Evolutionary conservation across 2,329 filamentous ascomycete species (phyloP).

Genomic region (Alternaria arbusti): DNA sequence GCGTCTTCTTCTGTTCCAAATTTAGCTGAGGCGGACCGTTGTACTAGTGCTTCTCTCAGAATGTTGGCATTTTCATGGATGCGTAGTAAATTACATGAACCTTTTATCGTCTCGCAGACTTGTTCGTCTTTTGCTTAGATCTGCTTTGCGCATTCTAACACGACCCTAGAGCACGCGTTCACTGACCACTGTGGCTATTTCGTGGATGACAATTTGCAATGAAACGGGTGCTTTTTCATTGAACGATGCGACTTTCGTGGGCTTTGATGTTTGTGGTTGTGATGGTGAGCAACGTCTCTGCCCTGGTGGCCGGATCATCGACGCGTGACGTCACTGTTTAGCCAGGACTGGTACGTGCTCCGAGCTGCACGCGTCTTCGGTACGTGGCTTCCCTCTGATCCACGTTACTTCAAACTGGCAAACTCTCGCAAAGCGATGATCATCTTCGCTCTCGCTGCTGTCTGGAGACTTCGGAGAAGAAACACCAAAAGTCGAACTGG

Average conservation of each 20-base stretch:
- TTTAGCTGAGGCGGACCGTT: neutral
- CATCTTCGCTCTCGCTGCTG: neutral
- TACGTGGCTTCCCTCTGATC: neutral
- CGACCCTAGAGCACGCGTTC: no score
- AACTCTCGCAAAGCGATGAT: neutral
- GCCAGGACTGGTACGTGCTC: neutral
- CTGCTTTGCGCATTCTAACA: neutral
- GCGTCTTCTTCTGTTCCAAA: neutral
- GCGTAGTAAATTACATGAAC: neutral
- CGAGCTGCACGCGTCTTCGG: neutral
- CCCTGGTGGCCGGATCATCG: neutral
- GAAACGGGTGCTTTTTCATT: neutral
- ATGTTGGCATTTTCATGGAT: neutral
- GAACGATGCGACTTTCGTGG: neutral
- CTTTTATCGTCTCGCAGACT: neutral
- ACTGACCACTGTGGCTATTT: neutral
- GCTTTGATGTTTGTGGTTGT: neutral
- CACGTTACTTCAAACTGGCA: neutral
- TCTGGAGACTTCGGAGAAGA: neutral
- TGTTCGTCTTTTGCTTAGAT: neutral
- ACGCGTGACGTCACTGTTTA: neutral
- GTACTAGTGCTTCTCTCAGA: neutral
- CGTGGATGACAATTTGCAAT: neutral
- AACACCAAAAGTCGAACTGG: neutral
- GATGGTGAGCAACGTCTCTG: neutral